These are phyloP conservation scores for Mytilinidion resinicola DNA, from an alignment of 495 filamentous ascomycete genomes.

Conservation along the genomic window DNA sequence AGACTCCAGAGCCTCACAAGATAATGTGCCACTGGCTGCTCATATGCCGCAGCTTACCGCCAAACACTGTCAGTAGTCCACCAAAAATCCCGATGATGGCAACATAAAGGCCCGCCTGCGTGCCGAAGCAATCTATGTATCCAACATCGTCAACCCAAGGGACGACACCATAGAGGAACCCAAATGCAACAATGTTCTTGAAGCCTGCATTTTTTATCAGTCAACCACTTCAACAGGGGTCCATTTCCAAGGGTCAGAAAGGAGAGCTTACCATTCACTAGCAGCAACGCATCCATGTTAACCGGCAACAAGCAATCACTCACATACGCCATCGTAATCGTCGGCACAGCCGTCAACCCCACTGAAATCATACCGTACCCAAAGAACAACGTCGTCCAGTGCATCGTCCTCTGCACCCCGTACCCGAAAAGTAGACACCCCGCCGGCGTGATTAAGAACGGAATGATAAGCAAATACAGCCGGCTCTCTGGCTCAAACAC, in stretches of 20 bases:
- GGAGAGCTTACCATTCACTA: constrained; percentile 31
- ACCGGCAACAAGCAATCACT: constrained; percentile 31
- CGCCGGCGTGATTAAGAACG: constrained; percentile 30
- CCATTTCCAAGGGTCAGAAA: background rate
- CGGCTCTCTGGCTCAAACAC: constrained; percentile 32
- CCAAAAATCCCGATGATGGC: constrained; percentile 26
- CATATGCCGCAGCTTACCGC: constrained; percentile 24
- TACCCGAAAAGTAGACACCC: constrained; percentile 34
- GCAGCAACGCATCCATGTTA: constrained; percentile 31
- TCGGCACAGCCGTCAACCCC: constrained; percentile 29
- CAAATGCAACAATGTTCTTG: constrained; percentile 31
- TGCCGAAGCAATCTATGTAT: constrained; percentile 32
- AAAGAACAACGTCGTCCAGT: constrained; percentile 33
- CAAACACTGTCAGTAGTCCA: constrained; percentile 23
- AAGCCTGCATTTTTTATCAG: constrained; percentile 1
- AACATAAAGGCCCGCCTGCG: constrained; percentile 32
- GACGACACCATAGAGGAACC: constrained; percentile 30
- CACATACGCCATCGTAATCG: constrained; percentile 30
- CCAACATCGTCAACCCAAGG: constrained; percentile 34
- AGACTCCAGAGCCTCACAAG: constrained; percentile 10
- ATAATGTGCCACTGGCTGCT: constrained; percentile 32
- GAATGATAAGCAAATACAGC: constrained; percentile 28
- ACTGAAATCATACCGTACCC: constrained; percentile 33
- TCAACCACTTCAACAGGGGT: background rate
- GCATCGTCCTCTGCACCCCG: constrained; percentile 25